These are phyloP conservation scores for Chaetomiaceae sp. DNA, from an alignment of 2,329 filamentous ascomycete genomes.

Conservation along the genomic window DNA sequence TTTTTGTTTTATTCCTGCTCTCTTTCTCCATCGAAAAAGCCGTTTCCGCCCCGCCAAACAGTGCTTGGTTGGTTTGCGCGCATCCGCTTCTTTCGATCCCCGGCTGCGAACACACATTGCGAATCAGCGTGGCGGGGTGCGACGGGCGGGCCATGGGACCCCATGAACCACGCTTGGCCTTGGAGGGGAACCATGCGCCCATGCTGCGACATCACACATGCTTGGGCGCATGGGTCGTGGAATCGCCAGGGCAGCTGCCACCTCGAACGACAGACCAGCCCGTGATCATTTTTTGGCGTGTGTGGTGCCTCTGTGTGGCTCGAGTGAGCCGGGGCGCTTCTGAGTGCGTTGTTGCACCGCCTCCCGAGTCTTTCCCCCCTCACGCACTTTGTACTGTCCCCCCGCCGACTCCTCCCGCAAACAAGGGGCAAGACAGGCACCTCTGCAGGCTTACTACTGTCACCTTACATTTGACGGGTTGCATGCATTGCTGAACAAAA, in stretches of 20 bases:
- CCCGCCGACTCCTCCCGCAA: slow-evolving; percentile 18
- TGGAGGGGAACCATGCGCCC: slow-evolving; percentile 21
- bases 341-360: neutral
- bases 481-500: slow-evolving; percentile 2
- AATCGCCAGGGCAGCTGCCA: neutral
- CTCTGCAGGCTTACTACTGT: neutral
- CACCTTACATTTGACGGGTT: too few species aligned
- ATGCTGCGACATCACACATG: slow-evolving; percentile 22
- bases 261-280: neutral
- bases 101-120: slow-evolving; percentile 11
- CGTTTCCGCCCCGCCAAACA: neutral
- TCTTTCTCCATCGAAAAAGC: neutral
- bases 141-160: slow-evolving; percentile 18
- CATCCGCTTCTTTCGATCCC: neutral
- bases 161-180: slow-evolving; percentile 3
- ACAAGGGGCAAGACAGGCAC: neutral
- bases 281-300: neutral
- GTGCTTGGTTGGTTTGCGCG: slow-evolving; percentile 1
- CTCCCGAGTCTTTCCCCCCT: slow-evolving; percentile 5
- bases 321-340: neutral
- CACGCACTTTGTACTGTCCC: slow-evolving; percentile 18
- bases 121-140: slow-evolving; percentile 24
- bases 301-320: slow-evolving; percentile 3
- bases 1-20: neutral
- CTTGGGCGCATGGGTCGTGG: slow-evolving; percentile 14